Evolutionary conservation across 2,329 filamentous ascomycete genomes (phyloP).

Genomic region (Fusarium sp.): DNA sequence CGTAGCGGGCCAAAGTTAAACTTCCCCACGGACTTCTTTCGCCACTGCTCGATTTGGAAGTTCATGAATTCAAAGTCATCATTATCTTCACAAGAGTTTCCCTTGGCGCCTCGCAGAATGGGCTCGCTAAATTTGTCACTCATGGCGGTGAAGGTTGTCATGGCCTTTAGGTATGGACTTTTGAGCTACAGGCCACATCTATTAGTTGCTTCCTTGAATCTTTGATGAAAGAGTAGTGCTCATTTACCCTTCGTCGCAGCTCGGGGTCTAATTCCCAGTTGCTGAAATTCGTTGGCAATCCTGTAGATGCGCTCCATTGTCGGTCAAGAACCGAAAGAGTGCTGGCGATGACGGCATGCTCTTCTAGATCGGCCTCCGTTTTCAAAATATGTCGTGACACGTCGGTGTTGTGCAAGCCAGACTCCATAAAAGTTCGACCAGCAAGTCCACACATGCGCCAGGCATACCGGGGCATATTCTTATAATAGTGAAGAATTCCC

Average conservation of each 20-base stretch:
- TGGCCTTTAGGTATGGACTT: neutral
- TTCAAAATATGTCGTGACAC: neutral
- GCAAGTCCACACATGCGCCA: constrained; percentile 6
- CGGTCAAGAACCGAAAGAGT: neutral
- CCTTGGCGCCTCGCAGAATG: neutral
- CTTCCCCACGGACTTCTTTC: neutral
- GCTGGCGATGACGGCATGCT: neutral
- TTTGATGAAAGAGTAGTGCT: neutral
- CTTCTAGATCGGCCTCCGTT: neutral
- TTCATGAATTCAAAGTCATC: constrained; percentile 6
- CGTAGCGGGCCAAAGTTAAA: neutral
- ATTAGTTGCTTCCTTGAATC: rapidly evolving
- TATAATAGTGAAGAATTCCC: constrained; percentile 1
- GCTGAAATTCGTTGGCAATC: neutral
- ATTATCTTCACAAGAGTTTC: neutral
- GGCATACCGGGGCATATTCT: constrained; percentile 7
- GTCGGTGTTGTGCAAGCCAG: neutral
- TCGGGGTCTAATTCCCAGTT: constrained; percentile 2
- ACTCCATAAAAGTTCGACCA: constrained; percentile 3
- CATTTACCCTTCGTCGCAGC: neutral
- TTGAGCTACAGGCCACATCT: neutral
- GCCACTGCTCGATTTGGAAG: constrained; percentile 1
- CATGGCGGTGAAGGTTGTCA: neutral
- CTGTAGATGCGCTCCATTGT: constrained; percentile 7
- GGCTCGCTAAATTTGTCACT: constrained; percentile 1